phyloP scores from a whole-genome alignment of 2,329 filamentous ascomycete genomes.

The Diaporthe citriasiana region DNA sequence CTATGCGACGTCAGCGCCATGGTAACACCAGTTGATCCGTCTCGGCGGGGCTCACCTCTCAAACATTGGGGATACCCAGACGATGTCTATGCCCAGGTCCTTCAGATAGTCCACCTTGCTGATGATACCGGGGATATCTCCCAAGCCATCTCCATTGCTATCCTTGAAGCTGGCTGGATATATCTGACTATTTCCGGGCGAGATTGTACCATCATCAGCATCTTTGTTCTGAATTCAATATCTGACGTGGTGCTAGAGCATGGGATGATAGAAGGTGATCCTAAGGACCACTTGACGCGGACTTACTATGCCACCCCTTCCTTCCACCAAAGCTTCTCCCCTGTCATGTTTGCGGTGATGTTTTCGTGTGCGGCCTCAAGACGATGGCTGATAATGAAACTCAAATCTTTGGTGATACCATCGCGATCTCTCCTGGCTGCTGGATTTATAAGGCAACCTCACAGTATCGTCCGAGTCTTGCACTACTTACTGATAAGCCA shows the following conservation, averaged over 20 bases:
- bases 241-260: not conserved
- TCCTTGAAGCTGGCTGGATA: conserved; percentile 70
- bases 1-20: conserved; percentile 47
- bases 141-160: conserved; percentile 66
- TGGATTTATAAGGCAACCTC: not conserved
- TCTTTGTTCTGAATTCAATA: not conserved
- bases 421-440: not conserved
- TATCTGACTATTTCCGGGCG: conserved; percentile 57
- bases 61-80: conserved; percentile 60
- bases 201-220: not conserved
- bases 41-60: conserved; percentile 20
- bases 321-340: conserved; percentile 42
- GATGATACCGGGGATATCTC: conserved; percentile 67
- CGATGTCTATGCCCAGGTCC: conserved; percentile 64
- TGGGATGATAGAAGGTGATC: not conserved
- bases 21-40: not conserved
- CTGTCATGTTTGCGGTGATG: not conserved
- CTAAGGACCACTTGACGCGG: not conserved
- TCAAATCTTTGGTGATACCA: not conserved
- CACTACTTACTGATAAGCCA: not conserved
- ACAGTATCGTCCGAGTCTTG: not conserved
- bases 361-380: not conserved
- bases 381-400: not conserved
- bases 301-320: conserved; percentile 43
- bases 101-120: conserved; percentile 66